These are phyloP conservation scores for Microbotryum lychnidis-dioicae DNA, from an alignment of 1,284 basidiomycete species.

Conservation along the genomic window DNA sequence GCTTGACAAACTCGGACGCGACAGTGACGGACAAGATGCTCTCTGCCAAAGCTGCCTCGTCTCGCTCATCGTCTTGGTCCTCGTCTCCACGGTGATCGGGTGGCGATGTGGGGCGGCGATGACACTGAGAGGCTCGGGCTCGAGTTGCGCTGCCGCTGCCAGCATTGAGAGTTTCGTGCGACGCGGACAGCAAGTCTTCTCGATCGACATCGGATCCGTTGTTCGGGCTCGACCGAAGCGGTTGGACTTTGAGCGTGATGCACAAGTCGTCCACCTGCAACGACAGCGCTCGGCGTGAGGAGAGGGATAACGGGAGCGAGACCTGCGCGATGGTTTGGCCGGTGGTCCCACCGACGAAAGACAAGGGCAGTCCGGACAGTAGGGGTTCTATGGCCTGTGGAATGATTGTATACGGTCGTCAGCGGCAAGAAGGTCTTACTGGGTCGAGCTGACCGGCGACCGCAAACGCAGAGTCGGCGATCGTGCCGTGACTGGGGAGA, in stretches of 20 bases:
- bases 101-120: too few relatives aligned
- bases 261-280: slow-evolving; percentile 41
- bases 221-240: too few relatives aligned
- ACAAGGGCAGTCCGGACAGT: slow-evolving; percentile 59
- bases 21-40: slow-evolving; percentile 69
- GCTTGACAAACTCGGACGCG: slow-evolving; percentile 63
- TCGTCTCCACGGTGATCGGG: too few relatives aligned
- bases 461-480: neutral
- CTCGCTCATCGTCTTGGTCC: too few relatives aligned
- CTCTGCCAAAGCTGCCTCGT: slow-evolving; percentile 47
- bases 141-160: slow-evolving; percentile 52
- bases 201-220: too few relatives aligned
- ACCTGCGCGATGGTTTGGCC: slow-evolving; percentile 55
- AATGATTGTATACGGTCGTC: neutral
- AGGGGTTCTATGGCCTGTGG: slow-evolving; percentile 68
- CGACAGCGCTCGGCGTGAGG: slow-evolving; percentile 38
- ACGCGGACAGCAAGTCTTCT: too few relatives aligned
- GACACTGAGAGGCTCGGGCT: slow-evolving; percentile 44
- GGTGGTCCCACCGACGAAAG: slow-evolving; percentile 61
- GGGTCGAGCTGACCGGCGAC: neutral
- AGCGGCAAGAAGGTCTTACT: slow-evolving; percentile 4
- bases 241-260: slow-evolving; percentile 59
- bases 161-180: slow-evolving; percentile 52
- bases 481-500: too few relatives aligned
- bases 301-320: slow-evolving; percentile 42